These are phyloP conservation scores for Cladosporium cucumerinum DNA, from an alignment of 2,329 filamentous ascomycete species.

Conservation along the genomic window DNA sequence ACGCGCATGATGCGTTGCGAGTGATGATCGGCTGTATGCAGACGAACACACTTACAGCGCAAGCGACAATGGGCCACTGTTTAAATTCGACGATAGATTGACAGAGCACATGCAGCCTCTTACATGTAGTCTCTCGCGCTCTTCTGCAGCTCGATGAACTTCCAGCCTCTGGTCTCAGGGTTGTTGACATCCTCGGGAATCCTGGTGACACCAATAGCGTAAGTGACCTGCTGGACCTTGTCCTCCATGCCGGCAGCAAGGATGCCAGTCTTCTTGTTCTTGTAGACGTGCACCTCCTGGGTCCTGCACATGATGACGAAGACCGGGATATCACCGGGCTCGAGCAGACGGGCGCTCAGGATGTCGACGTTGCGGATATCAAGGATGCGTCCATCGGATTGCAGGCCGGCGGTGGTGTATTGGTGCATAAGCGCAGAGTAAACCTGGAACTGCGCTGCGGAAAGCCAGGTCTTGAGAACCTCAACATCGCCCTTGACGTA, in stretches of 20 bases:
- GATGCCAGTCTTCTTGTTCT: slow-evolving; percentile 83
- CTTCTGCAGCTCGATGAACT: slow-evolving; percentile 98
- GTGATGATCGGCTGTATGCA: neutral
- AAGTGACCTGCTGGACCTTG: slow-evolving; percentile 96
- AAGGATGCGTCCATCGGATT: slow-evolving; percentile 90
- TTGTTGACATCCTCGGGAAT: slow-evolving; percentile 95
- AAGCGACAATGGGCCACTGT: neutral
- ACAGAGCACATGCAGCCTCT: neutral
- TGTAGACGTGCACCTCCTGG: slow-evolving; percentile 96
- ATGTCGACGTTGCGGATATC: slow-evolving; percentile 95
- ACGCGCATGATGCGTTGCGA: neutral
- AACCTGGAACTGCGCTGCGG: slow-evolving; percentile 91
- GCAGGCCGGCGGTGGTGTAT: slow-evolving; percentile 87
- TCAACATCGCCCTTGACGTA: slow-evolving; percentile 95
- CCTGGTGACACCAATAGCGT: slow-evolving; percentile 92
- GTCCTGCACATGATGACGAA: slow-evolving; percentile 97
- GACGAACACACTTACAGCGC: neutral
- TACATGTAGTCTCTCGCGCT: slow-evolving; percentile 85
- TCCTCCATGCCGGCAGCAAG: slow-evolving; percentile 97
- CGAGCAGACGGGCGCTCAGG: slow-evolving; percentile 72
- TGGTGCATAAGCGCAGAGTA: slow-evolving; percentile 97
- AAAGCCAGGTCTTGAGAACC: slow-evolving; percentile 90
- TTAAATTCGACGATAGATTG: neutral
- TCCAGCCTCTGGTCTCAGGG: slow-evolving; percentile 93
- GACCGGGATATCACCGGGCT: slow-evolving; percentile 84